phyloP scores from a whole-genome alignment of 2,329 filamentous ascomycete species.

The Xylariaceae sp. region DNA sequence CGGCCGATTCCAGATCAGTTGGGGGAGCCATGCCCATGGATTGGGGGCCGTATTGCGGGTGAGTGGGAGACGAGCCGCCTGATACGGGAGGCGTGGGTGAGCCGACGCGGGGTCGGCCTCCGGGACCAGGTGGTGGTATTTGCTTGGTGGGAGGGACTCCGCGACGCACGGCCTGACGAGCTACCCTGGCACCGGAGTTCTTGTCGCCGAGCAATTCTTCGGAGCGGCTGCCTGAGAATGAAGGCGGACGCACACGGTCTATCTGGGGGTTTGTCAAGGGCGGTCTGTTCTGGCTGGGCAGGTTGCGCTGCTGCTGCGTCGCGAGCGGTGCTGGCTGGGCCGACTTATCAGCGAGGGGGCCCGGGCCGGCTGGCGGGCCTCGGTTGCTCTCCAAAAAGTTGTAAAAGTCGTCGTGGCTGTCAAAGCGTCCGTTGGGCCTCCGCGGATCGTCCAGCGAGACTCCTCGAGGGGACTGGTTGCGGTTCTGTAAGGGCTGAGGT shows the following conservation, averaged over 20 bases:
- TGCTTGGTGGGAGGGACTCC: conserved; percentile 17
- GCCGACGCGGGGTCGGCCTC: conserved; percentile 22
- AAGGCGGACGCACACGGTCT: conserved; percentile 27
- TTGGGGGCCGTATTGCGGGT: conserved; percentile 17
- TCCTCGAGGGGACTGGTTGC: conserved; percentile 16
- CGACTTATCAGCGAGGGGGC: conserved; percentile 2
- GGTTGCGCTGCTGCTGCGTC: conserved; percentile 14
- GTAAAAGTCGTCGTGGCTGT: conserved; percentile 33
- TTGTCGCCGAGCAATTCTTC: conserved; percentile 31
- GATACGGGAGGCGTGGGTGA: conserved; percentile 25
- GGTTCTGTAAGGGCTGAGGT: conserved; percentile 11
- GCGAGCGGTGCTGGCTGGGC: conserved; percentile 17
- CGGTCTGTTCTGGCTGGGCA: conserved; percentile 26
- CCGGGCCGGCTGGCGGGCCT: conserved; percentile 11
- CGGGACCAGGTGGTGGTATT: not conserved
- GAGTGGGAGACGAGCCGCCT: conserved; percentile 21
- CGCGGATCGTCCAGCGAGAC: conserved; percentile 20
- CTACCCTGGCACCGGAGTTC: conserved; percentile 19
- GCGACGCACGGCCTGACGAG: conserved; percentile 28
- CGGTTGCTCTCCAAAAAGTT: conserved; percentile 31
- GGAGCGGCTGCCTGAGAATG: conserved; percentile 30
- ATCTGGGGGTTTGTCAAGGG: conserved; percentile 29
- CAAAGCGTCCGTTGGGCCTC: conserved; percentile 24
- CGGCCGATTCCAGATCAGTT: conserved; percentile 11
- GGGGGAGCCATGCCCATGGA: conserved; percentile 1